phyloP scores from a whole-genome alignment of 2,329 filamentous ascomycete genomes.

The Davidsoniella eucalypti region DNA sequence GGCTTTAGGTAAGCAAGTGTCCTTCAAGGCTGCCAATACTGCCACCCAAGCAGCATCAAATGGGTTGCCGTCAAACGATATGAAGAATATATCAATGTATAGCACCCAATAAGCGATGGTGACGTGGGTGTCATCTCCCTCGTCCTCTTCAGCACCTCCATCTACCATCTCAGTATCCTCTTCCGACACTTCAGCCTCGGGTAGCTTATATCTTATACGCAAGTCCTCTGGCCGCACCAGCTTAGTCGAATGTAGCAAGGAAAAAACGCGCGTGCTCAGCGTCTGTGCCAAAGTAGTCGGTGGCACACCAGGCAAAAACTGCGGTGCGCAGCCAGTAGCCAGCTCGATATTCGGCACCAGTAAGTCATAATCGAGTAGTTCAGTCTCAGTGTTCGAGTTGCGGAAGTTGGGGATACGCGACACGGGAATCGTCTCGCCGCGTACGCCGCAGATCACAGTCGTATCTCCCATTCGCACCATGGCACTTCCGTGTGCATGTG shows the following conservation, averaged over 20 bases:
- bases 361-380: slow-evolving; percentile 48
- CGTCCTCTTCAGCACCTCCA: slow-evolving; percentile 24
- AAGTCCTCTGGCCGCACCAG: slow-evolving; percentile 53
- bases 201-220: slow-evolving; percentile 45
- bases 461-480: slow-evolving; percentile 81
- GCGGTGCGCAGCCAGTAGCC: slow-evolving; percentile 74
- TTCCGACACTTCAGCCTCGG: slow-evolving; percentile 30
- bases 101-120: slow-evolving; percentile 86
- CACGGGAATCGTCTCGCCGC: slow-evolving; percentile 66
- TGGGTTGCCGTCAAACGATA: slow-evolving; percentile 80
- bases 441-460: slow-evolving; percentile 83
- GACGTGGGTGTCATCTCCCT: slow-evolving; percentile 22
- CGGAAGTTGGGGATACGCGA: slow-evolving; percentile 56
- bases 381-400: slow-evolving; percentile 23
- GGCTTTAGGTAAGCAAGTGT: slow-evolving; percentile 62
- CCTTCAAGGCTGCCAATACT: slow-evolving; percentile 60
- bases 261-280: slow-evolving; percentile 63
- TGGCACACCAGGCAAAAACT: slow-evolving; percentile 69
- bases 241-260: slow-evolving; percentile 54
- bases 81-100: slow-evolving; percentile 88
- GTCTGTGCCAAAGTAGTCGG: slow-evolving; percentile 69
- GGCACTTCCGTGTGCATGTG: slow-evolving; percentile 78
- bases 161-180: slow-evolving; percentile 26
- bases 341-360: slow-evolving; percentile 90
- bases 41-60: slow-evolving; percentile 86